phyloP scores from a whole-genome alignment of 139 green algal genomes.

The Auxenochlorella pyrenoidosa region DNA sequence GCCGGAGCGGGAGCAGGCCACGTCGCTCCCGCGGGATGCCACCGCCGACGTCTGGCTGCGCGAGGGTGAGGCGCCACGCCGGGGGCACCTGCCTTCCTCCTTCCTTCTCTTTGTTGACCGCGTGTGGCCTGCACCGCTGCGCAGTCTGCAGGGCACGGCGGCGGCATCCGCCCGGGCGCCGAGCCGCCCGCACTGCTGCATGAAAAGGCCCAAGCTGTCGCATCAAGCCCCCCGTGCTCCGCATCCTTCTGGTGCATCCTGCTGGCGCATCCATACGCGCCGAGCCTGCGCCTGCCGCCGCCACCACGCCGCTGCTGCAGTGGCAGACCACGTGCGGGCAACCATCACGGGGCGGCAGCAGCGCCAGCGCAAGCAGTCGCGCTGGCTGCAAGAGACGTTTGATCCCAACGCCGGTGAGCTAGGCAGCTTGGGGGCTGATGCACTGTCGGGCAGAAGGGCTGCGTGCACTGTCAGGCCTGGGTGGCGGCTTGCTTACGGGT shows the following conservation, averaged over 20 bases:
- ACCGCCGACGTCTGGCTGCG: conserved; percentile 55
- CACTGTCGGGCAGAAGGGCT: neutral
- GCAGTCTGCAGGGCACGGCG: conserved; percentile 4
- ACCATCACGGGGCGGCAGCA: conserved; percentile 35
- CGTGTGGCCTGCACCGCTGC: no score
- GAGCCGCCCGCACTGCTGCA: no score
- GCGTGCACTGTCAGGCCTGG: neutral
- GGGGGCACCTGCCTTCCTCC: no score
- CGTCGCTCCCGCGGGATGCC: conserved; percentile 60
- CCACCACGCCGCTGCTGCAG: no score
- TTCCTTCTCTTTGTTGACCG: neutral
- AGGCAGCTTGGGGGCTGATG: neutral
- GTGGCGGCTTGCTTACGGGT: no score
- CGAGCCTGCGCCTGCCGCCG: no score
- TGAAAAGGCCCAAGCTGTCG: no score
- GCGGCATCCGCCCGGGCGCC: no score
- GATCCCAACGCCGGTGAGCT: conserved; percentile 42
- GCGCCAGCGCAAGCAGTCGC: conserved; percentile 49
- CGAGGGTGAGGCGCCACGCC: neutral
- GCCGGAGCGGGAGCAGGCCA: conserved; percentile 49
- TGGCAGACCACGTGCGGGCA: conserved; percentile 13
- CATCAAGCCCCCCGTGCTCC: no score
- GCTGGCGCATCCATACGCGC: no score
- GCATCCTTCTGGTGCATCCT: no score
- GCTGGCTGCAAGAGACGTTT: conserved; percentile 60